Conservation (phyloP, 2,329 filamentous ascomycete species). For the Colletotrichum gigasporum region DNA sequence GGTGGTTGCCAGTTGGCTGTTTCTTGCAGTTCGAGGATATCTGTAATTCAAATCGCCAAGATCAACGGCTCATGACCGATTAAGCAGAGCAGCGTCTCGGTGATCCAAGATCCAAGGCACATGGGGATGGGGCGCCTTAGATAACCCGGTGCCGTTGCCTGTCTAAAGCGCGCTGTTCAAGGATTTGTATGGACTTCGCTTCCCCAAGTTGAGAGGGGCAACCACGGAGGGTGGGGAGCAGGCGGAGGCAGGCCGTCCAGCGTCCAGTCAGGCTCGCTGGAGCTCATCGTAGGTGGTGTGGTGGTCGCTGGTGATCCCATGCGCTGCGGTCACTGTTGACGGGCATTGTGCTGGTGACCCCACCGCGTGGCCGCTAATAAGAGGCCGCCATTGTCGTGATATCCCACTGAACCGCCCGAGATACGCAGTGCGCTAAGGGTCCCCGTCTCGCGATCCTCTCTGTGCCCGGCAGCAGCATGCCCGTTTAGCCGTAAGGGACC, state of each 20-base stretch:
- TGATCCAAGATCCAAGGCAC: background rate
- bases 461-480: no score
- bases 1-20: background rate
- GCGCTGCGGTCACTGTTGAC: constrained; percentile 13
- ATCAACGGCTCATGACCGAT: no score
- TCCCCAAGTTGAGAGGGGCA: constrained; percentile 14
- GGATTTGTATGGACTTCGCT: background rate
- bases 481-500: no score
- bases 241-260: constrained; percentile 10
- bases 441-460: no score
- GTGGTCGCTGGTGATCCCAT: constrained; percentile 24
- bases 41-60: no score
- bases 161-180: background rate
- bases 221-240: background rate
- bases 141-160: background rate
- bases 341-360: constrained; percentile 22
- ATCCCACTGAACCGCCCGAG: background rate
- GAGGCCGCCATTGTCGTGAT: constrained; percentile 8
- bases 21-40: background rate
- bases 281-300: constrained; percentile 15
- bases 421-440: no score
- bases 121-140: no score
- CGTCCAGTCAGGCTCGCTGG: constrained; percentile 10
- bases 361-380: constrained; percentile 4
- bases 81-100: no score